Base-by-base conservation (phyloP, 805 yeast species). In the Metschnikowia matae region DNA sequence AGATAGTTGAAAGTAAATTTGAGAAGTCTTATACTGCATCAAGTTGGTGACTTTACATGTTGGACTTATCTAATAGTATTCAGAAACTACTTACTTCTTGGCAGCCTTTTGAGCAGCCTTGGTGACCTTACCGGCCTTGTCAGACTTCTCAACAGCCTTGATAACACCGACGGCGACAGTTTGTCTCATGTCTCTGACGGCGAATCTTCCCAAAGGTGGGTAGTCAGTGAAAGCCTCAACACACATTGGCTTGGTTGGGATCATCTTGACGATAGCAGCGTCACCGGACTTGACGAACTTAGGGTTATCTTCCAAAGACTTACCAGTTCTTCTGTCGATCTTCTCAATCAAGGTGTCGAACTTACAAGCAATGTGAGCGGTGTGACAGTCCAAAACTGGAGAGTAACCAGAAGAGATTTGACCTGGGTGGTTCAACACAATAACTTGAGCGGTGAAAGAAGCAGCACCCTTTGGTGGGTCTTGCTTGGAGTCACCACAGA, bases 161-260 rank as follows among this genome's bases (percentile, higher is more conserved):
- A 92, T 87, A 74, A 91, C 96, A 88, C 97, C 97, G 75, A 91
- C 97, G 74, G 97, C 97, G 70, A 91, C 97, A 68, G 97, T 91
- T 82, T 90, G 97, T 87, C 97, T 88, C 97, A 90, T 90, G 81
- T 90, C 97, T 87, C 97, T 91, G 83, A 90, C 97, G 75, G 75
- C 75, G 68, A 70, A 70, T 67, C 74, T 67, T 65, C 74, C 75
- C 62, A 69, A 70, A 62, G 75, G 74, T 64, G 74, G 74, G 73
- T 66, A 70, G 62, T 69, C 74, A 54, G 71, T 66, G 71, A 68
- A 69, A 55, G 74, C 67, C 66, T 69, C 74, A 66, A 69, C 74
- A 67, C 69, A 68, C 74, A 69, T 68, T 62, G 74, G 74, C 67
- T 69, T 69, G 62, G 73, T 60, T 65, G 73, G 73, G 52, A 68